phyloP scores from a whole-genome alignment of 768 basidiomycete genomes.

The Lactifluus rugatus region DNA sequence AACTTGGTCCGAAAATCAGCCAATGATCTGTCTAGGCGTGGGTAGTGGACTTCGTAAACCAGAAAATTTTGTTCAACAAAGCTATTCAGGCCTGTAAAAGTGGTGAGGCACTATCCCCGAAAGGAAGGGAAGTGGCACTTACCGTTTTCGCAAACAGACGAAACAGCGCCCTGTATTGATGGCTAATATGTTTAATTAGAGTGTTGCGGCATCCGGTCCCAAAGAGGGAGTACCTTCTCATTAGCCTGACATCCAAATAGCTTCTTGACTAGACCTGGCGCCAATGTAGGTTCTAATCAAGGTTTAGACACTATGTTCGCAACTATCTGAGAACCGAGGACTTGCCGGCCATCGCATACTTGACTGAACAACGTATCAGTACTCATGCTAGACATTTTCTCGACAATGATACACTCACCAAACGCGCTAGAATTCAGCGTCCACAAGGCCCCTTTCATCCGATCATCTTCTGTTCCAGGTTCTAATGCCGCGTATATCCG shows the following conservation, averaged over 20 bases:
- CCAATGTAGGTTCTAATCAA: conserved; percentile 50
- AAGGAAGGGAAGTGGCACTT: conserved; percentile 18
- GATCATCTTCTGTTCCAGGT: conserved; percentile 70
- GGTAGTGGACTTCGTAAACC: conserved; percentile 42
- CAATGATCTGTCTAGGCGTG: conserved; percentile 32
- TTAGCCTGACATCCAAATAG: conserved; percentile 72
- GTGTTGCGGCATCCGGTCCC: neutral
- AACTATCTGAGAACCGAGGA: neutral
- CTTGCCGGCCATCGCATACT: conserved; percentile 35
- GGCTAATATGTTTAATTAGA: conserved; percentile 33
- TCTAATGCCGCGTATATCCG: conserved; percentile 46
- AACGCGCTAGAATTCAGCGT: conserved; percentile 57
- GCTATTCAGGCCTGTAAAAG: conserved; percentile 41
- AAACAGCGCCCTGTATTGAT: conserved; percentile 66
- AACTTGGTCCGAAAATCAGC: conserved; percentile 32
- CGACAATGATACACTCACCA: conserved; percentile 29
- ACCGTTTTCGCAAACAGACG: conserved; percentile 57
- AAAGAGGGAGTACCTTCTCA: conserved; percentile 49
- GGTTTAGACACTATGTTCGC: neutral
- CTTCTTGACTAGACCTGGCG: conserved; percentile 45
- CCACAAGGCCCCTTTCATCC: conserved; percentile 90
- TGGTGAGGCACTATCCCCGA: neutral
- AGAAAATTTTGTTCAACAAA: conserved; percentile 55
- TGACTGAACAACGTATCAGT: conserved; percentile 24
- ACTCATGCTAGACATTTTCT: neutral